phyloP scores from a whole-genome alignment of 1,284 basidiomycete genomes.

The Cryptococcus maquisensis region DNA sequence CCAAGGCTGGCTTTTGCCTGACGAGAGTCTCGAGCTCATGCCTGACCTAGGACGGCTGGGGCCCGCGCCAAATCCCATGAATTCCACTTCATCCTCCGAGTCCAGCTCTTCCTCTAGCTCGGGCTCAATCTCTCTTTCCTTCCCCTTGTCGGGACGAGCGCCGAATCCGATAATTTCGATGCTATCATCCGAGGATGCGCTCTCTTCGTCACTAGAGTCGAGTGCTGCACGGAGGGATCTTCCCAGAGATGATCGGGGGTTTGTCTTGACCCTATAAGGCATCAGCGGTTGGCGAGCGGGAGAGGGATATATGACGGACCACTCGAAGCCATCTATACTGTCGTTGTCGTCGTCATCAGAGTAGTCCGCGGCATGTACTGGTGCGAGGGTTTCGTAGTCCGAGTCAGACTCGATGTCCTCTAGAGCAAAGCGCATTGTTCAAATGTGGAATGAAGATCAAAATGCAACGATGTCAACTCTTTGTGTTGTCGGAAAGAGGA shows the following conservation, averaged over 20 bases:
- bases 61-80: conserved; percentile 9
- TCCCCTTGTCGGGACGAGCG: not conserved
- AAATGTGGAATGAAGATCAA: not conserved
- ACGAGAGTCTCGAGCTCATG: conserved; percentile 1
- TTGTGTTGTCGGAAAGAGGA: not conserved
- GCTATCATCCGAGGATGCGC: conserved; percentile 34
- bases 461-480: not conserved
- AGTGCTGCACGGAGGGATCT: conserved; percentile 21
- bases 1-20: conserved; percentile 4
- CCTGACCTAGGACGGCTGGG: not conserved
- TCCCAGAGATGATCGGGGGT: conserved; percentile 17
- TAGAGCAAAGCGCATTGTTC: conserved; percentile 28
- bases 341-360: conserved; percentile 8
- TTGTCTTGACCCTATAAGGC: not conserved
- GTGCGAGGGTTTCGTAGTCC: conserved; percentile 17
- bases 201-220: conserved; percentile 19
- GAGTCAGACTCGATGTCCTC: conserved; percentile 12
- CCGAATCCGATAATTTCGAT: conserved; percentile 16
- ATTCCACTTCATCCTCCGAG: conserved; percentile 35
- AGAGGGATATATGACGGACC: not conserved
- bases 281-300: conserved; percentile 3
- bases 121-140: not conserved
- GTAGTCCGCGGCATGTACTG: conserved; percentile 5
- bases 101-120: conserved; percentile 19
- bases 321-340: conserved; percentile 1